Evolutionary conservation across 2,329 filamentous ascomycete genomes (phyloP).

Genomic region (Trichophyton verrucosum): DNA sequence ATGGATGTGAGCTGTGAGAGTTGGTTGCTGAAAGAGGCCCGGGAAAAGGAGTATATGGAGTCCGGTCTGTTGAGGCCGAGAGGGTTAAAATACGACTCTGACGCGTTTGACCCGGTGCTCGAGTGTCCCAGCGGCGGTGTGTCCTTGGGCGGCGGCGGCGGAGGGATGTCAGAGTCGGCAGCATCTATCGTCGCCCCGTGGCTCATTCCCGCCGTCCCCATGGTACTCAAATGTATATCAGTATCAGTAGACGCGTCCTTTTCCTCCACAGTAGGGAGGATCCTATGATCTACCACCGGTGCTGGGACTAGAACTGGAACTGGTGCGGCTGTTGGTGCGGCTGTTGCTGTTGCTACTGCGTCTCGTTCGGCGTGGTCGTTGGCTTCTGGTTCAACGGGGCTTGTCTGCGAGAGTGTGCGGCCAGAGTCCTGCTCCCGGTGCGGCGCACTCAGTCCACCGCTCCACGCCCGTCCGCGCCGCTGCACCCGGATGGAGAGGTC

Average conservation of each 20-base stretch:
- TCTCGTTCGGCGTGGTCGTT: too few relatives aligned
- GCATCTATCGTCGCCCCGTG: conserved; percentile 17
- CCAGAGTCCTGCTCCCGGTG: conserved; percentile 11
- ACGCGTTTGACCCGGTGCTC: conserved; percentile 21
- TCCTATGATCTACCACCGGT: background rate
- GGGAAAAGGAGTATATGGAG: conserved; percentile 86
- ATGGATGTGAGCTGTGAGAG: conserved; percentile 84
- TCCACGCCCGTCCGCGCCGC: conserved; percentile 28
- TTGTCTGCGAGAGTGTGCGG: background rate
- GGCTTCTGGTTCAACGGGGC: background rate
- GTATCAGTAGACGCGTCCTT: background rate
- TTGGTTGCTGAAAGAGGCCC: conserved; percentile 85
- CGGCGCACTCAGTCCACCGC: conserved; percentile 10
- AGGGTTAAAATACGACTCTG: conserved; percentile 34
- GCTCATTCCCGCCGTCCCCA: conserved; percentile 11
- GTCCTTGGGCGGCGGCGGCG: conserved; percentile 27
- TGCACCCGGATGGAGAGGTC: conserved; percentile 29
- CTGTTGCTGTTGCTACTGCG: background rate
- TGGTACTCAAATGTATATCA: conserved; percentile 5
- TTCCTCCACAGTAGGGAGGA: conserved; percentile 9
- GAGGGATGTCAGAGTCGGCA: conserved; percentile 28
- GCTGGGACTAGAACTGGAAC: too few relatives aligned
- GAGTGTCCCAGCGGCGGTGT: conserved; percentile 16
- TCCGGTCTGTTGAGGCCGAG: conserved; percentile 50
- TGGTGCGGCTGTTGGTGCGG: too few relatives aligned